Evolutionary conservation across 352 stramenopile species (phyloP).

Genomic region (Globisporangium spiculum): DNA sequence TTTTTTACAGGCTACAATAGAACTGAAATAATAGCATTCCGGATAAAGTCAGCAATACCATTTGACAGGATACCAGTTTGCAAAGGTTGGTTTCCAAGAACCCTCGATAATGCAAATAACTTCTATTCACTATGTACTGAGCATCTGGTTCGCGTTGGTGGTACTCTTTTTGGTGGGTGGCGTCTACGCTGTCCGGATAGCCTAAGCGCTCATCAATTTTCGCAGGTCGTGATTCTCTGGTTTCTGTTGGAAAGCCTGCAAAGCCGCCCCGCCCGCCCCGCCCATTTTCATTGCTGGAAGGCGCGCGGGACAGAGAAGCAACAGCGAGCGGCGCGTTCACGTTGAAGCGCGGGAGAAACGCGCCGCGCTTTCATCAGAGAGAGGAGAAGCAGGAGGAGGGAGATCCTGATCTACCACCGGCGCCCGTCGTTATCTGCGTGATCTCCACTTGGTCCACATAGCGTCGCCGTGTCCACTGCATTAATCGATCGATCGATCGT

Average conservation of each 20-base stretch:
- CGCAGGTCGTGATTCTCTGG: neutral
- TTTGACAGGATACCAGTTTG: neutral
- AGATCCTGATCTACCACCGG: neutral
- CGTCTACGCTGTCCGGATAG: neutral
- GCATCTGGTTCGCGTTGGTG: slow-evolving; percentile 1
- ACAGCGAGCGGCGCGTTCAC: neutral
- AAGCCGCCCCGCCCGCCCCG: neutral
- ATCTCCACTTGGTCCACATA: neutral
- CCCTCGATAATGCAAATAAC: neutral
- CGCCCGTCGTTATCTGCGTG: neutral
- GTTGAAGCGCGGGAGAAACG: slow-evolving; percentile 8
- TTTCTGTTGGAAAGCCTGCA: neutral
- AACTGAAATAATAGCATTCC: neutral
- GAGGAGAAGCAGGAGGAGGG: neutral
- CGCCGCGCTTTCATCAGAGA: neutral
- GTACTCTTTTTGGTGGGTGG: slow-evolving; percentile 4
- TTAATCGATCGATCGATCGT: neutral
- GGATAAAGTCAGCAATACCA: neutral
- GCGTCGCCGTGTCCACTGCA: neutral
- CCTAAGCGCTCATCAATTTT: neutral
- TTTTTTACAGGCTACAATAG: neutral
- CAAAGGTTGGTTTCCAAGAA: neutral
- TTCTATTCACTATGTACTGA: neutral
- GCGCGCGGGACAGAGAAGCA: neutral
- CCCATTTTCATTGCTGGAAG: slow-evolving; percentile 4